These are phyloP conservation scores for Abrus precatorius DNA, from an alignment of 306 rosid genomes.

Conservation along the genomic window DNA sequence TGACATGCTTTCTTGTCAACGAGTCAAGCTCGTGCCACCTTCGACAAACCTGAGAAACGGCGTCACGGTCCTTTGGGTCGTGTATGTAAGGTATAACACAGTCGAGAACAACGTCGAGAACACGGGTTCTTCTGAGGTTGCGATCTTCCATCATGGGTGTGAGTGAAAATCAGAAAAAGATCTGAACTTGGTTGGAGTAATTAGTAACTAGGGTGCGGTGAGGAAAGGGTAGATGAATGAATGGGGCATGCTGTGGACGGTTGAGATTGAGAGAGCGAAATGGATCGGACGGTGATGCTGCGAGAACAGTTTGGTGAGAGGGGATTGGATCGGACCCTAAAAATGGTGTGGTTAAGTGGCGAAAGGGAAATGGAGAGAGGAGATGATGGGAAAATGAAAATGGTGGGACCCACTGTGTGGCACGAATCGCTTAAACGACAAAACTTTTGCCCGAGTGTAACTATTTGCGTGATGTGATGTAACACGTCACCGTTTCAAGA, in stretches of 20 bases:
- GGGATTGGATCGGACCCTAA: background rate
- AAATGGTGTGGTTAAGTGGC: background rate
- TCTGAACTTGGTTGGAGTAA: too few relatives aligned
- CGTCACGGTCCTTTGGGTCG: slow-evolving; percentile 83
- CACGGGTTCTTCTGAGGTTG: slow-evolving; percentile 21
- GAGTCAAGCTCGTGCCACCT: slow-evolving; percentile 93
- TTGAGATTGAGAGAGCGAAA: too few relatives aligned
- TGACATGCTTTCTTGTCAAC: slow-evolving; percentile 85
- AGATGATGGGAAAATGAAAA: background rate
- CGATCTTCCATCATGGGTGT: slow-evolving; percentile 52
- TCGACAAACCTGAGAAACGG: slow-evolving; percentile 86
- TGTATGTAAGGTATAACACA: slow-evolving; percentile 81
- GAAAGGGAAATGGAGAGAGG: background rate
- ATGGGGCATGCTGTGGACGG: too few relatives aligned
- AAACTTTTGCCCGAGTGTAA: background rate
- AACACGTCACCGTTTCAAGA: slow-evolving; percentile 16
- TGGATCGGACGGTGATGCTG: too few relatives aligned
- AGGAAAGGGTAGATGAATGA: too few relatives aligned
- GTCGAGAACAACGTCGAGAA: slow-evolving; percentile 67
- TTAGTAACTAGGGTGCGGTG: too few relatives aligned
- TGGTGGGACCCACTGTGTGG: background rate
- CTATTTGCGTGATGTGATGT: slow-evolving; percentile 30
- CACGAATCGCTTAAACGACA: slow-evolving; percentile 9
- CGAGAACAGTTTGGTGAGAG: too few relatives aligned
- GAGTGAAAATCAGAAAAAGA: background rate